Evolutionary conservation across 2,329 filamentous ascomycete genomes (phyloP).

Genomic region (Exophiala oligosperma): DNA sequence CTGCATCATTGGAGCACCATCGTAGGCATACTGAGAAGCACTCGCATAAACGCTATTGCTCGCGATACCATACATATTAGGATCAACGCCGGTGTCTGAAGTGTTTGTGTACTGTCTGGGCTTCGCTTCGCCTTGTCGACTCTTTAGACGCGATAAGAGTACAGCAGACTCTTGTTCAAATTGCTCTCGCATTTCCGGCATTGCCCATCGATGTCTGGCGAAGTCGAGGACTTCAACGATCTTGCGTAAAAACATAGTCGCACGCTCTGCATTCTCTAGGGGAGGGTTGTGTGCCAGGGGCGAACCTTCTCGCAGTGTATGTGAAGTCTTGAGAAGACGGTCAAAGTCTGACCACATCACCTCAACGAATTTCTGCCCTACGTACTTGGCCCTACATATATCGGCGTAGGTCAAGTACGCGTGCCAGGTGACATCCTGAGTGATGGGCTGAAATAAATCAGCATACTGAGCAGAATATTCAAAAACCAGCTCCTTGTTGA

Average conservation of each 20-base stretch:
- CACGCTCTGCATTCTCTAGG: slow-evolving; percentile 26
- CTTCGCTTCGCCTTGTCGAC: slow-evolving; percentile 15
- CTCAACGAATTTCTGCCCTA: slow-evolving; percentile 58
- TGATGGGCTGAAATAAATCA: slow-evolving; percentile 68
- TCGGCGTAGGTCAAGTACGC: slow-evolving; percentile 85
- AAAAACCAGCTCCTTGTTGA: slow-evolving; percentile 78
- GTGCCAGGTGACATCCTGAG: slow-evolving; percentile 58
- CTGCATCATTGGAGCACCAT: slow-evolving; percentile 4
- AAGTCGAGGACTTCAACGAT: slow-evolving; percentile 28
- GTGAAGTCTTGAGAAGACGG: slow-evolving; percentile 35
- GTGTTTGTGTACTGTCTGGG: slow-evolving; percentile 9
- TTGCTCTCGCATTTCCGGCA: slow-evolving; percentile 23
- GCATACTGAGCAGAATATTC: slow-evolving; percentile 84
- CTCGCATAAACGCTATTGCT: background rate
- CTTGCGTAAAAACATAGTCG: slow-evolving; percentile 23
- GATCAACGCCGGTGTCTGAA: background rate
- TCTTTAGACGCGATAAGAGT: slow-evolving; percentile 25
- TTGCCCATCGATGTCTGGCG: slow-evolving; percentile 27
- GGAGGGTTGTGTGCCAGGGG: slow-evolving; percentile 9
- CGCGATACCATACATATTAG: slow-evolving; percentile 7
- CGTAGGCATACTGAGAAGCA: slow-evolving; percentile 8
- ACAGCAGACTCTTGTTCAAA: slow-evolving; percentile 31
- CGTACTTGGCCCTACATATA: slow-evolving; percentile 77
- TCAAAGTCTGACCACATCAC: slow-evolving; percentile 57
- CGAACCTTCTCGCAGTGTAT: slow-evolving; percentile 12